Evolutionary conservation across 2,329 filamentous ascomycete genomes (phyloP).

Genomic region (Talaromyces sp.): DNA sequence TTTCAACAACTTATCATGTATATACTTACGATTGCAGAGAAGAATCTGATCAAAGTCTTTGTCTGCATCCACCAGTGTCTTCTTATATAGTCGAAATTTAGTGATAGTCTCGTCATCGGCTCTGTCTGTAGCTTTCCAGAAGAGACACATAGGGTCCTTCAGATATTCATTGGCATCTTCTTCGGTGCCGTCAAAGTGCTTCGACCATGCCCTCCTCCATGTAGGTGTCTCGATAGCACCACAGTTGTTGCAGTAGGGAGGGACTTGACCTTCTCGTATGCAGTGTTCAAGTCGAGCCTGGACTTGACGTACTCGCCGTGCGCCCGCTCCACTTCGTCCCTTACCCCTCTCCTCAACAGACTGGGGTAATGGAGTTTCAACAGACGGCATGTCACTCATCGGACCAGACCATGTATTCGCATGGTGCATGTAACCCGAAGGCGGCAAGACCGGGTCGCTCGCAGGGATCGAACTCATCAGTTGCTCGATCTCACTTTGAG

Average conservation of each 20-base stretch:
- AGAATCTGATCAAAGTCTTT: constrained; percentile 69
- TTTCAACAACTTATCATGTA: background rate
- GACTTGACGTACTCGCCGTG: constrained; percentile 65
- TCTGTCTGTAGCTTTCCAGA: constrained; percentile 64
- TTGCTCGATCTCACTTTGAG: constrained; percentile 33
- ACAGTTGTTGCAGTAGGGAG: constrained; percentile 86
- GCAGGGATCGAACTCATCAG: constrained; percentile 38
- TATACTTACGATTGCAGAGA: constrained; percentile 77
- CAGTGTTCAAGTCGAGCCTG: constrained; percentile 54
- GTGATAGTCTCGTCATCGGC: constrained; percentile 61
- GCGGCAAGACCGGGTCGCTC: constrained; percentile 49
- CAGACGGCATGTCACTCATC: constrained; percentile 44
- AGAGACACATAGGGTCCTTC: constrained; percentile 69
- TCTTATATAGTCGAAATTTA: constrained; percentile 71
- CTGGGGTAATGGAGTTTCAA: constrained; percentile 35
- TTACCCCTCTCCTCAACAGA: constrained; percentile 32
- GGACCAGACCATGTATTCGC: constrained; percentile 45
- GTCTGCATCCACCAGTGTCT: constrained; percentile 63
- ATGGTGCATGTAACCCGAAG: constrained; percentile 33
- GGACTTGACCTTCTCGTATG: constrained; percentile 76
- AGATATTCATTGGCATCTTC: constrained; percentile 68
- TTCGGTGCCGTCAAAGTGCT: constrained; percentile 67
- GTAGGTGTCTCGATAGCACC: constrained; percentile 94
- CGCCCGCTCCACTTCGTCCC: constrained; percentile 50
- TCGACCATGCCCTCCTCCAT: constrained; percentile 91